phyloP scores from a whole-genome alignment of 2,329 filamentous ascomycete species.

The Drechslerella coelobrocha region DNA sequence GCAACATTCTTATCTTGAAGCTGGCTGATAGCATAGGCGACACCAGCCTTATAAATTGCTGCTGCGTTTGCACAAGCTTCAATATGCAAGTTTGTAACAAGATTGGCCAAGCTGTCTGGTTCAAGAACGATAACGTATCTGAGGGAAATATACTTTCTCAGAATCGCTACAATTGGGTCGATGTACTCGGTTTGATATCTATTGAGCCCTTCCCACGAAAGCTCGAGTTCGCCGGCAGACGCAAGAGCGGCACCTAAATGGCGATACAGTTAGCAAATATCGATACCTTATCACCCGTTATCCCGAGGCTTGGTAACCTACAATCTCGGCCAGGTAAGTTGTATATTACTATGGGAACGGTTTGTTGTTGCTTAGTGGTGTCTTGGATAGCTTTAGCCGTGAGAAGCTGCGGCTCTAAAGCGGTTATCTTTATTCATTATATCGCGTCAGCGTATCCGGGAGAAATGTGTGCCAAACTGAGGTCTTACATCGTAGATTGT shows the following conservation, averaged over 20 bases:
- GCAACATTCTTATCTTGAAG: constrained; percentile 59
- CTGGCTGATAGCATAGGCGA: constrained; percentile 59
- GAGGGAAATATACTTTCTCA: constrained; percentile 53
- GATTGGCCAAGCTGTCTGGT: constrained; percentile 61
- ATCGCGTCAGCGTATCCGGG: constrained; percentile 10
- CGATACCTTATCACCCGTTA: neutral
- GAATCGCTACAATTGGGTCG: constrained; percentile 61
- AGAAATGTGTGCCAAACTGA: neutral
- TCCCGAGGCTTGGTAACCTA: constrained; percentile 19
- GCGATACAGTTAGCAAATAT: neutral
- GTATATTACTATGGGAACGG: constrained; percentile 61
- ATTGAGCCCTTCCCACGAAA: constrained; percentile 62
- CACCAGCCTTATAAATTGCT: constrained; percentile 59
- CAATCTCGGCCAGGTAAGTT: constrained; percentile 62
- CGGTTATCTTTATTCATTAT: constrained; percentile 18
- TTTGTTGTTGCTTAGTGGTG: constrained; percentile 58
- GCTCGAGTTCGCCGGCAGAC: constrained; percentile 65
- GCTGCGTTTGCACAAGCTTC: constrained; percentile 59
- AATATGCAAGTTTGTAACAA: constrained; percentile 59
- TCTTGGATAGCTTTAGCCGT: constrained; percentile 58
- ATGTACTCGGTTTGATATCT: constrained; percentile 65
- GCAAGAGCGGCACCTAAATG: constrained; percentile 61
- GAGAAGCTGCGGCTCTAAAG: constrained; percentile 55
- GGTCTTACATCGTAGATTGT: constrained; percentile 57
- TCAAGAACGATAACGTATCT: constrained; percentile 61